These are phyloP conservation scores for Ogataea paraovalis DNA, from an alignment of 805 yeast species.

Conservation along the genomic window DNA sequence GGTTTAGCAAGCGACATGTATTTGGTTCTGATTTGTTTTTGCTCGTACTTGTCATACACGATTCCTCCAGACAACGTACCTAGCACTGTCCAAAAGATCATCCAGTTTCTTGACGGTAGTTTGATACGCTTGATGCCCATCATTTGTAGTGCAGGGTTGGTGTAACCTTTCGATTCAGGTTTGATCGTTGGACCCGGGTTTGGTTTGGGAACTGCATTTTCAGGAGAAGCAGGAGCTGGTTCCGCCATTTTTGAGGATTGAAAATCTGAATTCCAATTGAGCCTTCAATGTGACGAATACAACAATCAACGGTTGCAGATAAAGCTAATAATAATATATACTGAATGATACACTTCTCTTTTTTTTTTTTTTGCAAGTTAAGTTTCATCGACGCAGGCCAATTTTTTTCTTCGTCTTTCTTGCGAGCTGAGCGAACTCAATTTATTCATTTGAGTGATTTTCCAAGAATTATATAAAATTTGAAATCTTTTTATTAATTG, in stretches of 20 bases:
- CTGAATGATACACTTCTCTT: too few species aligned
- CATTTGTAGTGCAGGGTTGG: constrained; percentile 76
- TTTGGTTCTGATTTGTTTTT: constrained; percentile 55
- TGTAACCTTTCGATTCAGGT: constrained; percentile 34
- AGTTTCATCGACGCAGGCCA: too few species aligned
- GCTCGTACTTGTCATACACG: constrained; percentile 73
- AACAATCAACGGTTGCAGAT: too few species aligned
- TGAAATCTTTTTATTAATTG: too few species aligned
- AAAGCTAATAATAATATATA: too few species aligned
- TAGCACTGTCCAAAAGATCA: constrained; percentile 75
- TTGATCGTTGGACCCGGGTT: not conserved
- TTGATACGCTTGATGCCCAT: constrained; percentile 79
- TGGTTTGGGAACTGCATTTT: not conserved
- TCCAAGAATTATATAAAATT: too few species aligned
- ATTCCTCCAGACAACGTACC: constrained; percentile 69
- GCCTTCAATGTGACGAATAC: too few species aligned
- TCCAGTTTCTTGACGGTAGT: constrained; percentile 91
- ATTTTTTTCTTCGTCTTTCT: too few species aligned
- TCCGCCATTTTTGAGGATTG: not conserved
- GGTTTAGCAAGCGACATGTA: constrained; percentile 61
- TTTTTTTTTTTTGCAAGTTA: too few species aligned
- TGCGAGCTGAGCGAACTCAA: too few species aligned
- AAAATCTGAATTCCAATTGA: too few species aligned
- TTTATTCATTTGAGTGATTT: too few species aligned
- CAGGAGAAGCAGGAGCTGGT: not conserved